These are phyloP conservation scores for Hyaloscypha bicolor DNA, from an alignment of 495 filamentous ascomycete genomes.

Conservation along the genomic window DNA sequence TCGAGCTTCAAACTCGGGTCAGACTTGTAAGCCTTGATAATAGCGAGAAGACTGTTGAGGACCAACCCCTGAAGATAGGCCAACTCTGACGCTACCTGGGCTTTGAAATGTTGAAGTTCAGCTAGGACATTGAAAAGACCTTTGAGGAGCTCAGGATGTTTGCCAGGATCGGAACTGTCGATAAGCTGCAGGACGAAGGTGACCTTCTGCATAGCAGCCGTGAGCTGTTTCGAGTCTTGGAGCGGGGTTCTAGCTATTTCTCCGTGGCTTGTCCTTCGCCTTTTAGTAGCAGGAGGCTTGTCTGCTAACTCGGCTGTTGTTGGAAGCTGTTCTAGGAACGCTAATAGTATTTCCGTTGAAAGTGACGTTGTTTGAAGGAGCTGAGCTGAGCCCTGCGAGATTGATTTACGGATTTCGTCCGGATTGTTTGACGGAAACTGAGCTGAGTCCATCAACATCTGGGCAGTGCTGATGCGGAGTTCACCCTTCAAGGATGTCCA, in stretches of 20 bases:
- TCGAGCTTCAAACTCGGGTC: conserved; percentile 66
- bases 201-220: conserved; percentile 65
- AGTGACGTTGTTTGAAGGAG: conserved; percentile 69
- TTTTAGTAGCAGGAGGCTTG: conserved; percentile 68
- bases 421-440: conserved; percentile 9
- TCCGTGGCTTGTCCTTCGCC: conserved; percentile 71
- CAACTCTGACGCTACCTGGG: conserved; percentile 70
- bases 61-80: conserved; percentile 84
- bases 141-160: conserved; percentile 71
- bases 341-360: conserved; percentile 66
- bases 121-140: conserved; percentile 79
- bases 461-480: conserved; percentile 57
- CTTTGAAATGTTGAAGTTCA: conserved; percentile 80
- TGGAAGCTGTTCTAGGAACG: conserved; percentile 70
- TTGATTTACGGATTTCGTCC: conserved; percentile 28
- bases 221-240: conserved; percentile 51
- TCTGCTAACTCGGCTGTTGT: conserved; percentile 64
- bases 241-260: conserved; percentile 48
- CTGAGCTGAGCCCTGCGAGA: conserved; percentile 59
- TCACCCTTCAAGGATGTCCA: conserved; percentile 74
- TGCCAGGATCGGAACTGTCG: conserved; percentile 71
- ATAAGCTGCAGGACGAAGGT: conserved; percentile 89
- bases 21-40: conserved; percentile 73
- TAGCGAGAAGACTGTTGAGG: conserved; percentile 72
- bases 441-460: conserved; percentile 51